A percentile compares a stretch with the other conserved stretches of the same genome.
phyloP scores from a whole-genome alignment of 768 basidiomycete genomes.

The Leccinum broughii region DNA sequence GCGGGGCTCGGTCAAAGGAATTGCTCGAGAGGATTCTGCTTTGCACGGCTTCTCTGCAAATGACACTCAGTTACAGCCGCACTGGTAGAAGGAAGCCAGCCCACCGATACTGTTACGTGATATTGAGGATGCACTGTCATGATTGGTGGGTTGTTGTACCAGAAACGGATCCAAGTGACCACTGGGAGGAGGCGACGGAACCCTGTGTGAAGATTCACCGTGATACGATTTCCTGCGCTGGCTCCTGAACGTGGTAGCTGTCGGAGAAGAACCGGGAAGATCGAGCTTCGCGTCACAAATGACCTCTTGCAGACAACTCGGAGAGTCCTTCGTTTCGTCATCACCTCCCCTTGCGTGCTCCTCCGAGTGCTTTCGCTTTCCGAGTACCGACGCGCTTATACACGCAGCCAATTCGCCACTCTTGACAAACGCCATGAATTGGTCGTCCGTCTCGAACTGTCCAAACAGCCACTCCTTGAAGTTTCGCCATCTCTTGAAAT shows the following conservation, averaged over 20 bases:
- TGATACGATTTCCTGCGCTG: slow-evolving; percentile 22
- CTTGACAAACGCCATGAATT: slow-evolving; percentile 29
- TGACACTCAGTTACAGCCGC: neutral
- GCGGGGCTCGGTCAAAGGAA: slow-evolving; percentile 28
- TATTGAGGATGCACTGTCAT: neutral
- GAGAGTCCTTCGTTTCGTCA: slow-evolving; percentile 1
- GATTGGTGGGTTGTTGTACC: neutral
- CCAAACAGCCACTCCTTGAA: slow-evolving; percentile 46
- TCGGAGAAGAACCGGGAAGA: slow-evolving; percentile 1
- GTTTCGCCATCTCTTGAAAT: slow-evolving; percentile 54
- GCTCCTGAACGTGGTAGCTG: neutral
- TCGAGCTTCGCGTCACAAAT: neutral
- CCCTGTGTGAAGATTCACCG: slow-evolving; percentile 10
- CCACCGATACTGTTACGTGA: slow-evolving; percentile 11
- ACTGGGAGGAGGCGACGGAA: slow-evolving; percentile 5
- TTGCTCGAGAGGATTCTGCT: slow-evolving; percentile 8
- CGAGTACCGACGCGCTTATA: slow-evolving; percentile 22
- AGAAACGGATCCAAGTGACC: slow-evolving; percentile 14
- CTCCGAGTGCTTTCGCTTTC: slow-evolving; percentile 31
- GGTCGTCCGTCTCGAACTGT: slow-evolving; percentile 33
- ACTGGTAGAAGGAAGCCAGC: neutral
- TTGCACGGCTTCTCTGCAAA: slow-evolving; percentile 17
- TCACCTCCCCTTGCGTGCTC: slow-evolving; percentile 10
- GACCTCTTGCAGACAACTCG: slow-evolving; percentile 5
- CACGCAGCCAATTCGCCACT: slow-evolving; percentile 31